Conservation (phyloP, 495 filamentous ascomycete species). For the Saxophila tyrrhenica region DNA sequence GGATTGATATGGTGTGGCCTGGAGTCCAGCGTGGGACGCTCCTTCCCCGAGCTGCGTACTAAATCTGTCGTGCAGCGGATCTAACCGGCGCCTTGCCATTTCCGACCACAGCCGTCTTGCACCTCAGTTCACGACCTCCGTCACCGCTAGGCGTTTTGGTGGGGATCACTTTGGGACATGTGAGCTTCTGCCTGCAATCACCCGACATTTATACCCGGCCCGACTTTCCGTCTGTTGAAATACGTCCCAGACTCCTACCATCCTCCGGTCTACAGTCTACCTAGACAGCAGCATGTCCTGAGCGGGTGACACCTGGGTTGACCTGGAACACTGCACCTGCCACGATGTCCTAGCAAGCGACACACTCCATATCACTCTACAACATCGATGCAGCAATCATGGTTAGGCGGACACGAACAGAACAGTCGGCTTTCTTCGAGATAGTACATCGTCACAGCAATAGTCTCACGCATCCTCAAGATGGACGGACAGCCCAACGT, state of each 20-base stretch:
- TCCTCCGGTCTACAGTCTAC: background rate
- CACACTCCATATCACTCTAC: background rate
- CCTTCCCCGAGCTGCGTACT: no score
- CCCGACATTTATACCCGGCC: background rate
- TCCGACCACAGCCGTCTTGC: background rate
- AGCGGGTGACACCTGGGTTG: background rate
- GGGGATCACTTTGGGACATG: background rate
- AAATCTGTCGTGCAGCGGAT: background rate
- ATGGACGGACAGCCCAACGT: no score
- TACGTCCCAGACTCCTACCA: background rate
- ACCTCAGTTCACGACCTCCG: no score
- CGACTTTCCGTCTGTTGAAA: background rate
- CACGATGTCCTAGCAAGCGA: background rate
- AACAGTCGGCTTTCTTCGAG: background rate
- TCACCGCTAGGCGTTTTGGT: no score
- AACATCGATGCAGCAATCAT: background rate
- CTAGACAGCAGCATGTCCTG: background rate
- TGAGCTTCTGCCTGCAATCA: background rate
- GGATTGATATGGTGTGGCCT: no score
- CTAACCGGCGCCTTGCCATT: background rate
- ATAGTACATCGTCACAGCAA: background rate
- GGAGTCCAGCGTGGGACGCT: no score
- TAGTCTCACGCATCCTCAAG: background rate
- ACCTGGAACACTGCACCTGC: background rate
- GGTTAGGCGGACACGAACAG: background rate